Percentiles rank a stretch among this genome's conserved stretches.
Evolutionary conservation across 2,329 filamentous ascomycete genomes (phyloP).

Genomic region (Aspergillus niger): DNA sequence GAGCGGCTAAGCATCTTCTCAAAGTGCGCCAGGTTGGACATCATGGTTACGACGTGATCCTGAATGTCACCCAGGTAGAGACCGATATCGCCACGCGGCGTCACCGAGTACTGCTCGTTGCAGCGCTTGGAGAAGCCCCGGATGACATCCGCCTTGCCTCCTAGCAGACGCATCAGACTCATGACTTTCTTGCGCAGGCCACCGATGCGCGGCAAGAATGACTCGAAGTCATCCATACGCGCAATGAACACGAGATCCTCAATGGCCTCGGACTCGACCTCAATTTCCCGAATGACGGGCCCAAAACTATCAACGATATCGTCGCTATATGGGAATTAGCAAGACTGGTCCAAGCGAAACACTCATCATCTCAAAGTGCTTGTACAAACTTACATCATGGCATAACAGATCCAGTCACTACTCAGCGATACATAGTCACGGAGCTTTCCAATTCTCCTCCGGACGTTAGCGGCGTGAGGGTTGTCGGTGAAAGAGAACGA

Average conservation of each 20-base stretch:
- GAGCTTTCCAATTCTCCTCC: conserved; percentile 85
- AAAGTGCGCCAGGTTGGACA: conserved; percentile 91
- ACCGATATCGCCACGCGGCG: conserved; percentile 92
- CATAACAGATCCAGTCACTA: conserved; percentile 99
- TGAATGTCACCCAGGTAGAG: conserved; percentile 97
- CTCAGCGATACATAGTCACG: conserved; percentile 94
- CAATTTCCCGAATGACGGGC: conserved; percentile 82
- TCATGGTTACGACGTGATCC: conserved; percentile 99
- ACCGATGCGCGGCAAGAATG: conserved; percentile 84
- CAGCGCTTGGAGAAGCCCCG: conserved; percentile 97
- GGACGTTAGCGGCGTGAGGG: conserved; percentile 82
- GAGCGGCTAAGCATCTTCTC: conserved; percentile 95
- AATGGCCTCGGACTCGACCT: conserved; percentile 85
- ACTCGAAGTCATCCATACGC: conserved; percentile 83
- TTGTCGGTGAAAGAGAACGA: conserved; percentile 93
- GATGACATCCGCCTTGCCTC: conserved; percentile 97
- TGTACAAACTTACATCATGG: conserved; percentile 72
- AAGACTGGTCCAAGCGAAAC: not conserved
- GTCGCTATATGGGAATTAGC: conserved; percentile 58
- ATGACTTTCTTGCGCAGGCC: conserved; percentile 92
- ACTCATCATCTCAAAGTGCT: not conserved
- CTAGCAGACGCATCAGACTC: conserved; percentile 86
- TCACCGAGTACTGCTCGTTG: conserved; percentile 95
- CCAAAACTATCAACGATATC: conserved; percentile 97
- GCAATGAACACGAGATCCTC: conserved; percentile 95